A percentile compares a stretch with the other conserved stretches of the same genome.
phyloP scores from a whole-genome alignment of 257 asterid genomes.

The Solanum megistacrolobum region DNA sequence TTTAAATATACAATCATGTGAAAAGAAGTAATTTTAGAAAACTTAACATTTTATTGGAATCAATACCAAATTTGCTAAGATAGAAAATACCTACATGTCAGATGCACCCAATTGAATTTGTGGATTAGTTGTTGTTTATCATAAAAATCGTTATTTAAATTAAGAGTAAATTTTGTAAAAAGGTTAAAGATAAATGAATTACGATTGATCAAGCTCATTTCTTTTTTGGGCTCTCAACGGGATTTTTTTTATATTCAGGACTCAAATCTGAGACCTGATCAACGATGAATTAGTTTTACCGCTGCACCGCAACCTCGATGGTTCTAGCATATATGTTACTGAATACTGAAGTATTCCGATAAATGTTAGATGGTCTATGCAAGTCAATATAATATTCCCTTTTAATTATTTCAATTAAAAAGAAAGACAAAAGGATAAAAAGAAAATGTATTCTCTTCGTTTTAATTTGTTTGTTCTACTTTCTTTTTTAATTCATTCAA shows the following conservation, averaged over 20 bases:
- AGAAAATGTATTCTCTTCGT: background rate
- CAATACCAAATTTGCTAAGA: background rate
- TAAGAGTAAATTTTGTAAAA: too few species aligned
- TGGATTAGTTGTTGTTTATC: background rate
- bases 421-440: background rate
- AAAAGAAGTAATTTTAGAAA: background rate
- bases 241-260: too few species aligned
- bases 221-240: too few species aligned
- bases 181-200: too few species aligned
- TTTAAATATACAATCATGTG: background rate
- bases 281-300: too few species aligned
- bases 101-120: background rate
- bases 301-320: too few species aligned
- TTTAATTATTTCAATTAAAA: background rate
- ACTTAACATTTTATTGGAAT: background rate
- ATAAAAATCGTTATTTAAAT: too few species aligned
- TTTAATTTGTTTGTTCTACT: background rate
- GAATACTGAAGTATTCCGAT: background rate
- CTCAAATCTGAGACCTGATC: fast-evolving
- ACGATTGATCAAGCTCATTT: background rate
- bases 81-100: too few species aligned
- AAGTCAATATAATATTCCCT: background rate
- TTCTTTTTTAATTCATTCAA: background rate
- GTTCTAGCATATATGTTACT: background rate
- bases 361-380: background rate